These are phyloP conservation scores for Pseudogymnoascus sp. DNA, from an alignment of 2,329 filamentous ascomycete species.

Conservation along the genomic window DNA sequence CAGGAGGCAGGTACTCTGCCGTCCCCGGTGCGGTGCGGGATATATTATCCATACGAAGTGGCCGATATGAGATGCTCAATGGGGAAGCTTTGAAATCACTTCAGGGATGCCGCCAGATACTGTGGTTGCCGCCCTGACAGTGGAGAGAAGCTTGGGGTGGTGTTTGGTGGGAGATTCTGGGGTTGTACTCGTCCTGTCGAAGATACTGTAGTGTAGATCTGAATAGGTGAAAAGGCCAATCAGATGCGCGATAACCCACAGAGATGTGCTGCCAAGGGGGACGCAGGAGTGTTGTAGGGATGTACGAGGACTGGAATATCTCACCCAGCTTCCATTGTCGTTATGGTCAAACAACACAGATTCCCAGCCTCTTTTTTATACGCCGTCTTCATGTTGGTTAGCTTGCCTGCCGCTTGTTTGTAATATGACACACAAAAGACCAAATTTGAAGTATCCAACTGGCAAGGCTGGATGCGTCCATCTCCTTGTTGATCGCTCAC, in stretches of 20 bases:
- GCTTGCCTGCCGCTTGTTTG: background rate
- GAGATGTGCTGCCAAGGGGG: background rate
- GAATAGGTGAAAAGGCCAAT: background rate
- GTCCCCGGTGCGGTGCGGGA: background rate
- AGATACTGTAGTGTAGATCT: background rate
- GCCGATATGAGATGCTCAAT: background rate
- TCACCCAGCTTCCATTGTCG: background rate
- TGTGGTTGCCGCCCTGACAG: background rate
- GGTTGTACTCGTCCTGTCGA: background rate
- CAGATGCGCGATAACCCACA: background rate
- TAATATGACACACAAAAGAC: background rate
- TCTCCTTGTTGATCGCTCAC: slow-evolving; percentile 4
- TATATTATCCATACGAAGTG: slow-evolving; percentile 1
- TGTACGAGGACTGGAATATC: background rate
- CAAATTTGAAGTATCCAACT: background rate
- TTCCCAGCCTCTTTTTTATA: background rate
- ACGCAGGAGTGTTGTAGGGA: background rate
- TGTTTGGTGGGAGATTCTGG: background rate
- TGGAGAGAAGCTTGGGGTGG: background rate
- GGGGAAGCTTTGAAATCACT: background rate
- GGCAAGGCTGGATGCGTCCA: slow-evolving; percentile 4
- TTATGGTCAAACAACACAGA: background rate
- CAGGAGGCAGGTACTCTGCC: background rate
- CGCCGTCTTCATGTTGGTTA: background rate
- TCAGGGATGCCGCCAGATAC: background rate